Evolutionary conservation across 768 basidiomycete species (phyloP).

Genomic region (Hortiboletus campestris): DNA sequence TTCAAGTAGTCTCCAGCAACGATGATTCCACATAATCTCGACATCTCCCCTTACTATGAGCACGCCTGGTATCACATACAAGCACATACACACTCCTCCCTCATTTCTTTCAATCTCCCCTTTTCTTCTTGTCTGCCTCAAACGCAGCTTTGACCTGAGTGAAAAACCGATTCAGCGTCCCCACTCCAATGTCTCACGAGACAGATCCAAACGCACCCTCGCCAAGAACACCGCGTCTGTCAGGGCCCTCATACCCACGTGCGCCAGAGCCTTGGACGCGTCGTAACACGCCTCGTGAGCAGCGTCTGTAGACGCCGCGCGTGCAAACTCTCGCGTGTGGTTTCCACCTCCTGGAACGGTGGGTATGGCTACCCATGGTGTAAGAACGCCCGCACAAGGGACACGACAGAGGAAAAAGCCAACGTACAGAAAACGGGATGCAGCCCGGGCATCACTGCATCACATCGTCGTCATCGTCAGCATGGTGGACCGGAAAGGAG

Average conservation of each 20-base stretch:
- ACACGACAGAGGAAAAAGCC: neutral
- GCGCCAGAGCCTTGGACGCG: conserved; percentile 69
- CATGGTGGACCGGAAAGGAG: neutral
- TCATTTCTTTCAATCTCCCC: neutral
- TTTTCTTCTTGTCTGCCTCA: conserved; percentile 38
- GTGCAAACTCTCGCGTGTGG: conserved; percentile 65
- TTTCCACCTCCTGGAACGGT: conserved; percentile 72
- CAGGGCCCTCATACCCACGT: conserved; percentile 63
- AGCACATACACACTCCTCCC: neutral
- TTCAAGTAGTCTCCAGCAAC: neutral
- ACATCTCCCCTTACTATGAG: no score
- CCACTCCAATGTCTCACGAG: no score
- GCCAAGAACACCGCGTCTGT: conserved; percentile 61
- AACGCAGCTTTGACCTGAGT: conserved; percentile 47
- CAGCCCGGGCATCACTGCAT: conserved; percentile 55
- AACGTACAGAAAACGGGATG: conserved; percentile 59
- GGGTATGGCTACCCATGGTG: conserved; percentile 56
- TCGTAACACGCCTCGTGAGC: conserved; percentile 66
- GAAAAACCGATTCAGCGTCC: neutral
- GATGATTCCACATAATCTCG: no score
- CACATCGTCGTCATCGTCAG: neutral
- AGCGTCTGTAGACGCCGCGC: conserved; percentile 53
- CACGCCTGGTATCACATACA: no score
- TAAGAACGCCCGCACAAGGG: neutral
- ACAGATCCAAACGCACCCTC: conserved; percentile 12